These are phyloP conservation scores for Lyophyllum shimeji DNA, from an alignment of 768 basidiomycete species.

Conservation along the genomic window DNA sequence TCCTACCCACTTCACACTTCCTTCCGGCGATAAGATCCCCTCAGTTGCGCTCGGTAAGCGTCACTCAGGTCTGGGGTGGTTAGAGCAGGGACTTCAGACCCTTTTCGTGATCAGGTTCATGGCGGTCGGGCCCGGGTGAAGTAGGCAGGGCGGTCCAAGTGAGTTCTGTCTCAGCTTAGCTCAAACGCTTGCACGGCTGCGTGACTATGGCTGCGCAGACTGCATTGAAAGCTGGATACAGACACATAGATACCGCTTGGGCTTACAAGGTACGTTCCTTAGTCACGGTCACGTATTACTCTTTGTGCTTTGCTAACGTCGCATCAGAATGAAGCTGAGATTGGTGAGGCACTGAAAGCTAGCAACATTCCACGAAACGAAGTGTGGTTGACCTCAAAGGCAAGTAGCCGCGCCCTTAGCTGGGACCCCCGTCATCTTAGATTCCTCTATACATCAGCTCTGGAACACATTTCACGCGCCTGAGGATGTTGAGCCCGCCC, in stretches of 20 bases:
- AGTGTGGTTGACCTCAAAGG: slow-evolving; percentile 70
- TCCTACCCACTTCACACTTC: slow-evolving; percentile 54
- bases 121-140: slow-evolving; percentile 55
- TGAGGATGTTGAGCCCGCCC: slow-evolving; percentile 62
- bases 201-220: slow-evolving; percentile 30
- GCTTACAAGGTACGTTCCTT: slow-evolving; percentile 49
- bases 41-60: slow-evolving; percentile 59
- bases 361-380: slow-evolving; percentile 62
- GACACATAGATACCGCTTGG: slow-evolving; percentile 77
- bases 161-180: background rate
- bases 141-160: slow-evolving; percentile 72
- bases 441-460: slow-evolving; percentile 37
- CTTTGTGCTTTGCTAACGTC: slow-evolving; percentile 1
- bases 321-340: slow-evolving; percentile 66
- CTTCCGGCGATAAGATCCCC: slow-evolving; percentile 69
- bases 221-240: slow-evolving; percentile 62
- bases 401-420: background rate
- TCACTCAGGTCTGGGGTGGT: background rate
- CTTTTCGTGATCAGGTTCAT: slow-evolving; percentile 45
- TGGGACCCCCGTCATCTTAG: background rate
- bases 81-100: background rate
- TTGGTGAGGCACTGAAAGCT: slow-evolving; percentile 59
- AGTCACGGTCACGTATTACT: background rate
- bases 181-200: background rate
- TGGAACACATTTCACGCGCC: slow-evolving; percentile 79